Evolutionary conservation across 805 yeast genomes (phyloP).

Genomic region (Pichia phayaonensis): DNA sequence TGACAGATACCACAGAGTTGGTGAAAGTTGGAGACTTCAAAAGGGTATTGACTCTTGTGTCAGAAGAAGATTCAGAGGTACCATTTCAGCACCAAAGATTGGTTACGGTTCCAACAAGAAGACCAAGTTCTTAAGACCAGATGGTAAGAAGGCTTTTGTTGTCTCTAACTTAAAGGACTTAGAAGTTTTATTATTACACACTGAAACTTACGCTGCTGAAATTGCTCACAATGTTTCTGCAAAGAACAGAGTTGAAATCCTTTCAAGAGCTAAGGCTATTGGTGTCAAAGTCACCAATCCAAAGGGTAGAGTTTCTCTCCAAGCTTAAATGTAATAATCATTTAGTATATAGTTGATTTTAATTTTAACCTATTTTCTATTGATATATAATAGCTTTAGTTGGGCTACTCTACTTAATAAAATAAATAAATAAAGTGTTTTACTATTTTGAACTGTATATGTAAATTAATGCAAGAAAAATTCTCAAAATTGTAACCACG

Average conservation of each 20-base stretch:
- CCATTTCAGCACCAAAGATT: slow-evolving; percentile 97
- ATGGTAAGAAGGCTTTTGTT: slow-evolving; percentile 96
- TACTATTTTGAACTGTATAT: background rate
- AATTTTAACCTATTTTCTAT: slow-evolving; percentile 5
- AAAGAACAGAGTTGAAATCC: slow-evolving; percentile 93
- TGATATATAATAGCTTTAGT: background rate
- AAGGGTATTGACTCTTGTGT: slow-evolving; percentile 99
- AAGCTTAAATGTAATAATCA: slow-evolving; percentile 58
- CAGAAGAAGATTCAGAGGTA: slow-evolving; percentile 99
- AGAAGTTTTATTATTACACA: slow-evolving; percentile 93
- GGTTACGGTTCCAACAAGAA: slow-evolving; percentile 99
- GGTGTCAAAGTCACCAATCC: slow-evolving; percentile 99
- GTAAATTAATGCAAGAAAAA: background rate
- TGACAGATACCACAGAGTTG: slow-evolving; percentile 98
- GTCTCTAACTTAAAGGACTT: slow-evolving; percentile 90
- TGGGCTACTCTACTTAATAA: background rate
- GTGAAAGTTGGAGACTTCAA: slow-evolving; percentile 99
- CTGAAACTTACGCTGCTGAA: slow-evolving; percentile 99
- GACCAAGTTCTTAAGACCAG: slow-evolving; percentile 92
- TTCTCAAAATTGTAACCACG: background rate
- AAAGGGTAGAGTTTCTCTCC: slow-evolving; percentile 95
- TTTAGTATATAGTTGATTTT: slow-evolving; percentile 10
- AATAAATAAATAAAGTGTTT: background rate
- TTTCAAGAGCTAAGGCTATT: slow-evolving; percentile 95
- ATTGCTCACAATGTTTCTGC: slow-evolving; percentile 98